These are phyloP conservation scores for Tillandsia leiboldiana DNA, from an alignment of 176 grass and related monocot species.

Conservation along the genomic window DNA sequence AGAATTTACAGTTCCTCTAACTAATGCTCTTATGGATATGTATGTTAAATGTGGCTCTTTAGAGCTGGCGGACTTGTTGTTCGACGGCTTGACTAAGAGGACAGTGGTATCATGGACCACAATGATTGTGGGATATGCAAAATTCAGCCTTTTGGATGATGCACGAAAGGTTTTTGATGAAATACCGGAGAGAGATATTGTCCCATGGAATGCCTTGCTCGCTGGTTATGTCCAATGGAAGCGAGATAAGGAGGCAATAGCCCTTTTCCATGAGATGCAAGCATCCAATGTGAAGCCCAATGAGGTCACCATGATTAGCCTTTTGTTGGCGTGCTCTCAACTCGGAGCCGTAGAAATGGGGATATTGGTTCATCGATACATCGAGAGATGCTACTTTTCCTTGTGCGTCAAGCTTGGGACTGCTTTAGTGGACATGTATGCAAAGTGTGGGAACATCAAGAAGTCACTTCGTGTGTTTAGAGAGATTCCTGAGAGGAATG, in stretches of 20 bases:
- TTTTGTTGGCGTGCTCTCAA: slow-evolving; percentile 53
- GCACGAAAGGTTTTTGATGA: slow-evolving; percentile 54
- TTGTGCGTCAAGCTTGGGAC: slow-evolving; percentile 45
- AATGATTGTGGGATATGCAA: slow-evolving; percentile 47
- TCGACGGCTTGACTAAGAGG: slow-evolving; percentile 21
- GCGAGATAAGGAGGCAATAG: slow-evolving; percentile 49
- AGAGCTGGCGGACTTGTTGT: slow-evolving; percentile 28
- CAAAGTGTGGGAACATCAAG: slow-evolving; percentile 65
- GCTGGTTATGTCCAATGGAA: slow-evolving; percentile 56
- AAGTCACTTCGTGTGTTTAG: slow-evolving; percentile 40
- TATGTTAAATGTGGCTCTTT: slow-evolving; percentile 45
- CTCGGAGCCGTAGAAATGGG: slow-evolving; percentile 59
- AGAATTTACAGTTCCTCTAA: slow-evolving; percentile 25
- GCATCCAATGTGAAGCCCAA: slow-evolving; percentile 39
- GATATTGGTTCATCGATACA: slow-evolving; percentile 60
- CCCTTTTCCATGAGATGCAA: slow-evolving; percentile 73
- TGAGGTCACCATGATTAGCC: slow-evolving; percentile 54
- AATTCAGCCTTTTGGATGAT: slow-evolving; percentile 33
- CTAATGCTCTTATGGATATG: slow-evolving; percentile 49
- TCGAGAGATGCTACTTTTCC: slow-evolving; percentile 27
- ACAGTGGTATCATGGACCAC: slow-evolving; percentile 56
- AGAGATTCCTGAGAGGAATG: slow-evolving; percentile 55
- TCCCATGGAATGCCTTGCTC: slow-evolving; percentile 81
- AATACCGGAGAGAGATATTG: slow-evolving; percentile 57
- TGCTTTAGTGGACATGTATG: slow-evolving; percentile 78